phyloP scores from a whole-genome alignment of 75 land plant genomes.

The Pinus taeda region DNA sequence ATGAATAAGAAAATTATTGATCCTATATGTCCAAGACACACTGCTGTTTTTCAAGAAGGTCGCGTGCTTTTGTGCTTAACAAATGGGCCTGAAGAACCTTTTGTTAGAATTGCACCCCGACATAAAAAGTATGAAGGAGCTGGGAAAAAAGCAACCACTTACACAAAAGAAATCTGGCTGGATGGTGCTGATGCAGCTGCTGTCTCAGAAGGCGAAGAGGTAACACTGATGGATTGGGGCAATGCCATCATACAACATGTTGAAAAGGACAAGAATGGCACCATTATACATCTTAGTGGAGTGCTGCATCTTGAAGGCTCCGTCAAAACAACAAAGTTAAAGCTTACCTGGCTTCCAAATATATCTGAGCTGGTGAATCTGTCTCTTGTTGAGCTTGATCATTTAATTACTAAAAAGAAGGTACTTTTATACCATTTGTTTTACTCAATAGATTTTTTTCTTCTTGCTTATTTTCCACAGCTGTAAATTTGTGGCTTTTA shows the following conservation, averaged over 20 bases:
- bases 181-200: constrained; percentile 72
- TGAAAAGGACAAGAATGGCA: constrained; percentile 58
- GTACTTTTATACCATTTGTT: constrained; percentile 13
- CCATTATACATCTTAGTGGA: constrained; percentile 50
- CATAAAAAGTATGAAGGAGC: constrained; percentile 89
- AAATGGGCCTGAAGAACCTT: constrained; percentile 77
- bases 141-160: constrained; percentile 80
- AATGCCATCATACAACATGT: constrained; percentile 77
- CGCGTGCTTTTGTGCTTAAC: constrained; percentile 49
- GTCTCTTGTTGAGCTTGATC: constrained; percentile 67
- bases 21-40: constrained; percentile 92
- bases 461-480: too few species aligned
- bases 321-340: constrained; percentile 92
- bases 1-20: constrained; percentile 96
- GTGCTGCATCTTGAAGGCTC: constrained; percentile 83
- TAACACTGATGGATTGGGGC: constrained; percentile 98
- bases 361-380: constrained; percentile 68
- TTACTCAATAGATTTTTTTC: too few species aligned
- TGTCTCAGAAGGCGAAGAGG: constrained; percentile 78
- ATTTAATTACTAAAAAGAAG: constrained; percentile 90
- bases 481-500: too few species aligned
- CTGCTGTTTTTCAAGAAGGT: constrained; percentile 71
- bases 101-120: constrained; percentile 70
- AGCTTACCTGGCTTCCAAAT: constrained; percentile 91
- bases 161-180: constrained; percentile 74